phyloP scores from a whole-genome alignment of 2,329 filamentous ascomycete genomes.

The Fusarium pseudograminearum region DNA sequence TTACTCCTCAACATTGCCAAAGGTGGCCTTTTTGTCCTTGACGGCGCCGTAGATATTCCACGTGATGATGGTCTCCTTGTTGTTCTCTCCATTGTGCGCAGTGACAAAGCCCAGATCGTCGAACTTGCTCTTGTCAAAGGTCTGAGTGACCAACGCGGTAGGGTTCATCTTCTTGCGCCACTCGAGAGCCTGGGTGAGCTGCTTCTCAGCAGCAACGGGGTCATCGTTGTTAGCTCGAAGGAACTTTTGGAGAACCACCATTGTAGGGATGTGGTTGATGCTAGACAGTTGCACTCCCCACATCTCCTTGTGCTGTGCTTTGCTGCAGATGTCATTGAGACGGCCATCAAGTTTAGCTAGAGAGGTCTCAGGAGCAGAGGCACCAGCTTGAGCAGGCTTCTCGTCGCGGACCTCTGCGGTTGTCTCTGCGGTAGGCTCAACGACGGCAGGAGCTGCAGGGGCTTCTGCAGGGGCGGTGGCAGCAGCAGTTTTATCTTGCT shows the following conservation, averaged over 20 bases:
- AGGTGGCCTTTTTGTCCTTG: constrained; percentile 85
- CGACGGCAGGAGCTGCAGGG: constrained; percentile 8
- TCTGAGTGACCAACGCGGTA: constrained; percentile 70
- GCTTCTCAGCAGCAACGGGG: constrained; percentile 77
- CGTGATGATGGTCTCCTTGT: constrained; percentile 75
- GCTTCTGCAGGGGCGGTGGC: constrained; percentile 28
- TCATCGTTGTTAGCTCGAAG: constrained; percentile 89
- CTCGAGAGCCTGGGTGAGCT: constrained; percentile 81
- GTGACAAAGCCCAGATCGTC: constrained; percentile 84
- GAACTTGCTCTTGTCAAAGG: constrained; percentile 78
- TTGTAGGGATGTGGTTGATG: constrained; percentile 75
- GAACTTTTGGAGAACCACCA: constrained; percentile 92
- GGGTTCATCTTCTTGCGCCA: constrained; percentile 87
- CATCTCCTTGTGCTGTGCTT: constrained; percentile 78
- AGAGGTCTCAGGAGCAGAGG: constrained; percentile 48
- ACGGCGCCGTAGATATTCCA: constrained; percentile 95
- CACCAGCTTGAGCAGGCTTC: constrained; percentile 1
- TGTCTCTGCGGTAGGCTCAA: constrained; percentile 3
- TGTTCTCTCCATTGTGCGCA: constrained; percentile 68
- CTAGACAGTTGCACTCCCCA: constrained; percentile 81
- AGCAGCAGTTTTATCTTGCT: constrained; percentile 44
- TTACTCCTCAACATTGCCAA: constrained; percentile 84
- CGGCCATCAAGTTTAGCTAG: constrained; percentile 69
- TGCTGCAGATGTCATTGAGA: constrained; percentile 68
- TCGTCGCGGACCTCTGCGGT: constrained; percentile 25